These are phyloP conservation scores for Entomortierella lignicola DNA, from an alignment of 192 early-diverging fungal genomes.

Conservation along the genomic window DNA sequence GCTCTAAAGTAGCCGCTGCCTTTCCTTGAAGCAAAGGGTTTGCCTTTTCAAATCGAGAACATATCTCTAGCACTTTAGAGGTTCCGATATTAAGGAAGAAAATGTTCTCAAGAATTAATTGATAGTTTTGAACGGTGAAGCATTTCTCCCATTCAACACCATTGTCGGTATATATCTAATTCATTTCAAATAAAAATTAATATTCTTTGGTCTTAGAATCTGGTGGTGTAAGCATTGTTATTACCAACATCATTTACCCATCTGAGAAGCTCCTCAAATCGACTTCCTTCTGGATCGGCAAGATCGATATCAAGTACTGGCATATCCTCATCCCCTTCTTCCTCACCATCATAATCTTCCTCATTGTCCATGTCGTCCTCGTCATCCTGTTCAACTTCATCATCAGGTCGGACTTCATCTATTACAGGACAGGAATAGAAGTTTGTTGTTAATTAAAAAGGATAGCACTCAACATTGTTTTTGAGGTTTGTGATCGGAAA, in stretches of 20 bases:
- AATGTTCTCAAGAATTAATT: constrained; percentile 14
- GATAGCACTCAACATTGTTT: no score
- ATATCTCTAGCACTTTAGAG: constrained; percentile 6
- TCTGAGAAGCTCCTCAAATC: constrained; percentile 16
- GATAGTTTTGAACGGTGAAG: constrained; percentile 16
- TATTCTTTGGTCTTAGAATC: no score
- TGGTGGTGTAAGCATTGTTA: background rate
- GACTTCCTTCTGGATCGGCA: constrained; percentile 2
- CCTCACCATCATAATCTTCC: background rate
- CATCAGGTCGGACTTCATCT: no score
- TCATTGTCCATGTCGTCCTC: background rate
- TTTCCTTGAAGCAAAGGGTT: background rate
- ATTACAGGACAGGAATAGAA: no score
- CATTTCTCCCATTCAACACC: background rate
- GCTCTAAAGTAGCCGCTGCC: background rate
- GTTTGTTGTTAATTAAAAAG: no score
- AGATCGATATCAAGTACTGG: background rate
- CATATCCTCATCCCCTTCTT: background rate
- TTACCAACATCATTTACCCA: constrained; percentile 22
- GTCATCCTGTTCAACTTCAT: background rate
- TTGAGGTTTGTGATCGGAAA: no score
- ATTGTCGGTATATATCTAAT: constrained; percentile 24
- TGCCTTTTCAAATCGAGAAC: constrained; percentile 4
- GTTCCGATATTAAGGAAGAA: constrained; percentile 6
- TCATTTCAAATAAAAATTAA: background rate